Evolutionary conservation across 2,329 filamentous ascomycete genomes (phyloP).

Genomic region (Phaeosphaeriaceae sp.): DNA sequence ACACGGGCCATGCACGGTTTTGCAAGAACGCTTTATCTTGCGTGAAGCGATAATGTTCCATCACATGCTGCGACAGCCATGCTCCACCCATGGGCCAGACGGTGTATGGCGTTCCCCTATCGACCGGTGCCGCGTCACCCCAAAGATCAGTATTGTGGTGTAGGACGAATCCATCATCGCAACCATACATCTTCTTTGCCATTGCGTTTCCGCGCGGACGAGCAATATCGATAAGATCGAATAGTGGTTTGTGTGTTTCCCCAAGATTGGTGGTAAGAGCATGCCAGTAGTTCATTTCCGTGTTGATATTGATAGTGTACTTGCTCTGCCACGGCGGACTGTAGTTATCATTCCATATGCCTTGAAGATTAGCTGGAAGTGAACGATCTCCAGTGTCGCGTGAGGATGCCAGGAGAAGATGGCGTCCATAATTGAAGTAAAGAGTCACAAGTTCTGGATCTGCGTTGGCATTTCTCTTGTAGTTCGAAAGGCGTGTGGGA

Average conservation of each 20-base stretch:
- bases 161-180: conserved; percentile 29
- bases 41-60: conserved; percentile 32
- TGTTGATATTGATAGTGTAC: conserved; percentile 61
- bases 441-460: conserved; percentile 35
- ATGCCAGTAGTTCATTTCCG: conserved; percentile 62
- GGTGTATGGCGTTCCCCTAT: conserved; percentile 22
- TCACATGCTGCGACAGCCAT: conserved; percentile 33
- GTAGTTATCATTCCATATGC: conserved; percentile 53
- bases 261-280: conserved; percentile 29
- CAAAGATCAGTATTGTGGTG: conserved; percentile 40
- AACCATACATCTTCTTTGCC: conserved; percentile 35
- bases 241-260: conserved; percentile 52
- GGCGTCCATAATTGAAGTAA: conserved; percentile 50
- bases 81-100: conserved; percentile 37
- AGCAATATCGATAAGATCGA: conserved; percentile 48
- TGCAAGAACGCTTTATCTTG: conserved; percentile 23
- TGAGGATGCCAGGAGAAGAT: conserved; percentile 49
- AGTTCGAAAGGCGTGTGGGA: conserved; percentile 8
- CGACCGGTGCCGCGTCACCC: conserved; percentile 30
- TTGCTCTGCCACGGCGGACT: conserved; percentile 56
- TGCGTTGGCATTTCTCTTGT: conserved; percentile 1
- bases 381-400: conserved; percentile 18
- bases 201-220: conserved; percentile 28
- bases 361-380: conserved; percentile 55
- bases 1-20: conserved; percentile 34